Base-by-base conservation (phyloP, 306 rosid species). In the Lathyrus oleraceus region DNA sequence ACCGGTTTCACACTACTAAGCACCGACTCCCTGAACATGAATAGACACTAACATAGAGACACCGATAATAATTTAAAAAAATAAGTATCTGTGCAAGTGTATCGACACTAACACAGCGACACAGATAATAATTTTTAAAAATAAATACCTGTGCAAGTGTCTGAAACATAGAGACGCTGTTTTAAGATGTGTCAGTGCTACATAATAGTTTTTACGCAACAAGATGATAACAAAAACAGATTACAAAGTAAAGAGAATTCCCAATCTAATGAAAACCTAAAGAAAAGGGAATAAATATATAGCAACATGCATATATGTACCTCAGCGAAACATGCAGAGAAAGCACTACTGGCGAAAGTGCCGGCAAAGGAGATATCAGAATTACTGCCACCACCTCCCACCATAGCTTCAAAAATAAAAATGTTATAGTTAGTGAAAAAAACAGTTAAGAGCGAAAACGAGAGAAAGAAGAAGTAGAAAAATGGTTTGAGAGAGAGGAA, bases 251-350 rank as follows among this genome's bases (percentile, higher is more conserved):
- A 11, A 17, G 2, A 30, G 12, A 59, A 59, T n/a, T 8, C 44
- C 14, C 5, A 36, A 27, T 3, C 20, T 44, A 52, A 61, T 10
- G 56, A 21, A 62, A 8, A 67, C 45, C 61, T 28, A 66, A 68
- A 51, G 45, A 67, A 32, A 67, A 39, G 40, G 38, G 2, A 23
- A 43, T 43, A 2, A 11, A 1, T 23, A 54, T 54, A 52, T 0
- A 20, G 16, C 61, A 3, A 54, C 61, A 54, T 54, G 61, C 36
- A 54, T 36, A 28, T 43, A n/a, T 1, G 13, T 28, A 90, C 96
- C 93, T 90, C 96, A 0, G 96, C 96, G 39, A 84, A 72, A 71
- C 88, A 85, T 57, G 96, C 93, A 28, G 96, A 81, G 69, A 90
- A 90, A 71, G 93, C 93, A 65, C 96, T 85, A 67, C 88, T 74